These are phyloP conservation scores for Salisapilia sapeloensis DNA, from an alignment of 352 stramenopile genomes.

Conservation along the genomic window DNA sequence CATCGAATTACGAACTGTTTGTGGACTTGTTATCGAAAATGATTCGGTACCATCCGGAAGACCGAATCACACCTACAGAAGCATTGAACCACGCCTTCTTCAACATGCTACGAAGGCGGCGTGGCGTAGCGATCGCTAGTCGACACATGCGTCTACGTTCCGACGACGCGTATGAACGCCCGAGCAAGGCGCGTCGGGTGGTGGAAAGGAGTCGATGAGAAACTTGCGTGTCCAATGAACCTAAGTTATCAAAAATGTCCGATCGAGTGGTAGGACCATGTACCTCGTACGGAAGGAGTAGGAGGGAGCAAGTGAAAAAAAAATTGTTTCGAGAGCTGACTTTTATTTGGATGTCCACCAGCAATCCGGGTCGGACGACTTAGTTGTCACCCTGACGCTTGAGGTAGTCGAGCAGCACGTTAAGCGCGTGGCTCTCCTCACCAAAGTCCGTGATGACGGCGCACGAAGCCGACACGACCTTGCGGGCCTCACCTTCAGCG, in stretches of 20 bases:
- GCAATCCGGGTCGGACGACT: slow-evolving; percentile 9
- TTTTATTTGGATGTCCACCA: not conserved
- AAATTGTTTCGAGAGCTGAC: not conserved
- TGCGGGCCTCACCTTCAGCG: slow-evolving; percentile 91
- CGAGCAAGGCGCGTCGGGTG: too few relatives aligned
- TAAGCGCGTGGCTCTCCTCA: slow-evolving; percentile 96
- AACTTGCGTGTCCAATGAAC: too few relatives aligned
- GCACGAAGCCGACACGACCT: slow-evolving; percentile 97
- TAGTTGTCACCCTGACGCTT: slow-evolving; percentile 90
- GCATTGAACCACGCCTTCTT: slow-evolving; percentile 92
- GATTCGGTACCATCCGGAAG: slow-evolving; percentile 41
- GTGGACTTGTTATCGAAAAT: slow-evolving; percentile 89
- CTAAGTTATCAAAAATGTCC: too few relatives aligned
- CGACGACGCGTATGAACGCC: too few relatives aligned
- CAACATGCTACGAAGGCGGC: too few relatives aligned
- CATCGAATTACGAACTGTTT: slow-evolving; percentile 84
- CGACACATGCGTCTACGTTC: too few relatives aligned
- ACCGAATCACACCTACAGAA: slow-evolving; percentile 84
- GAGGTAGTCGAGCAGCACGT: slow-evolving; percentile 97
- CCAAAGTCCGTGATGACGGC: slow-evolving; percentile 99
- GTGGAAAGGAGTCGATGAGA: too few relatives aligned
- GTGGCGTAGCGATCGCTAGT: too few relatives aligned
- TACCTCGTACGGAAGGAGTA: too few relatives aligned
- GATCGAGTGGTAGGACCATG: too few relatives aligned
- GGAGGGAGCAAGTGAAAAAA: too few relatives aligned